Percentiles rank a stretch among this genome's conserved stretches.
These are phyloP conservation scores for Phaeoacremonium minimum DNA, from an alignment of 2,329 filamentous ascomycete genomes.

Conservation along the genomic window DNA sequence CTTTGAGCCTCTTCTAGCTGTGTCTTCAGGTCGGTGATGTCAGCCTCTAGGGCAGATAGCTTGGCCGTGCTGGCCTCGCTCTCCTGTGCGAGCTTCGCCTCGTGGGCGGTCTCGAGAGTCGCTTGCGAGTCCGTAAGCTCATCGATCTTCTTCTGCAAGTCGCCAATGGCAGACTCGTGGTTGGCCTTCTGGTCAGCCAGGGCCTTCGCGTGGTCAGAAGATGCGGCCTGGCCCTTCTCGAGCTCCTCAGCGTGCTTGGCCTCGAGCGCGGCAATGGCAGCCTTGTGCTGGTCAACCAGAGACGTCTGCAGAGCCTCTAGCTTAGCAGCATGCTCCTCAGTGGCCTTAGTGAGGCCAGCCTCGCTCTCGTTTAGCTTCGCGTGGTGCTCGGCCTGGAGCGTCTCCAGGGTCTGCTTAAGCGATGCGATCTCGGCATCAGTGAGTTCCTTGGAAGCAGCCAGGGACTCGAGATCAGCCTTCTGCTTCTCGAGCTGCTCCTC, in stretches of 20 bases:
- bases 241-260: conserved; percentile 48
- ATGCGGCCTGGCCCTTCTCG: conserved; percentile 37
- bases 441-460: conserved; percentile 43
- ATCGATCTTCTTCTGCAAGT: conserved; percentile 52
- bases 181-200: conserved; percentile 44
- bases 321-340: conserved; percentile 43
- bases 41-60: conserved; percentile 45
- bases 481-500: conserved; percentile 47
- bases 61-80: conserved; percentile 38
- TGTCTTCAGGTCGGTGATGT: conserved; percentile 45
- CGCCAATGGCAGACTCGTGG: conserved; percentile 42
- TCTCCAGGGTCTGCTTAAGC: conserved; percentile 47
- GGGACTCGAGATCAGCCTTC: conserved; percentile 42
- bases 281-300: conserved; percentile 45
- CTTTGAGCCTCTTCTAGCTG: conserved; percentile 43
- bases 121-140: conserved; percentile 43
- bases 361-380: conserved; percentile 31
- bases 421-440: conserved; percentile 41
- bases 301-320: conserved; percentile 45
- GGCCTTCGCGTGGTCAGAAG: conserved; percentile 41
- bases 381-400: conserved; percentile 34
- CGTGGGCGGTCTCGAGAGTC: conserved; percentile 38
- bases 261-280: conserved; percentile 45
- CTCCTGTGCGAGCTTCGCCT: conserved; percentile 38
- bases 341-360: conserved; percentile 28